These are phyloP conservation scores for Dissophora globulifera DNA, from an alignment of 192 early-diverging fungal genomes.

Conservation along the genomic window DNA sequence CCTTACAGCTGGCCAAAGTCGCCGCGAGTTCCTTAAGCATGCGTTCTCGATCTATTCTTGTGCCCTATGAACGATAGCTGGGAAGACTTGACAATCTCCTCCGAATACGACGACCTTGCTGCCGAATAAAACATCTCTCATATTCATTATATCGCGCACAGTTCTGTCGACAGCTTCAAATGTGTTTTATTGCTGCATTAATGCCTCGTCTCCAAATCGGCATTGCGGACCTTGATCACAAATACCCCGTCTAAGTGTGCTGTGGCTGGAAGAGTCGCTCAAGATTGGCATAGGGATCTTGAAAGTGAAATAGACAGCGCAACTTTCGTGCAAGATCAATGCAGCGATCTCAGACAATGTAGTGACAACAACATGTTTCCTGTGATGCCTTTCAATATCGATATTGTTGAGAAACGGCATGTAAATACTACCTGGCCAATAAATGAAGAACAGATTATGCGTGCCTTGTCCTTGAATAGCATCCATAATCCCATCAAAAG, in stretches of 20 bases:
- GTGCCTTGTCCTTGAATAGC: background rate
- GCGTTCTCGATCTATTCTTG: slow-evolving; percentile 1
- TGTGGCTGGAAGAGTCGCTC: slow-evolving; percentile 7
- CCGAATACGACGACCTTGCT: slow-evolving; percentile 43
- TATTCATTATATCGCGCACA: slow-evolving; percentile 15
- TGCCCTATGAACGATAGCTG: slow-evolving; percentile 17
- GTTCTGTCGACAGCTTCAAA: slow-evolving; percentile 36
- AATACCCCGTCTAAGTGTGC: background rate
- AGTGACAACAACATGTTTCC: slow-evolving; percentile 15
- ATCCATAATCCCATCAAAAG: slow-evolving; percentile 3
- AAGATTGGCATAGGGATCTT: slow-evolving; percentile 34
- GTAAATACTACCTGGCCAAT: slow-evolving; percentile 23
- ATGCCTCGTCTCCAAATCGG: slow-evolving; percentile 52
- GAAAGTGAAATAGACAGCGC: slow-evolving; percentile 39
- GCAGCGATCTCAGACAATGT: slow-evolving; percentile 47
- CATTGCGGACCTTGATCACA: background rate
- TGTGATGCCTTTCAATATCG: background rate
- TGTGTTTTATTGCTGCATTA: slow-evolving; percentile 14
- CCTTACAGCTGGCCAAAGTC: slow-evolving; percentile 5
- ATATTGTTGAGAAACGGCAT: slow-evolving; percentile 35
- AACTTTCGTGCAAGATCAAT: slow-evolving; percentile 26
- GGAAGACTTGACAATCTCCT: slow-evolving; percentile 38
- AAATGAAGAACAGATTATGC: slow-evolving; percentile 12
- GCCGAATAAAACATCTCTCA: slow-evolving; percentile 1
- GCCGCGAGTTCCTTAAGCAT: background rate